A percentile compares a stretch with the other conserved stretches of the same genome.
phyloP scores from a whole-genome alignment of 371 early-diverging fungal genomes.

The Rhizopus stolonifer region DNA sequence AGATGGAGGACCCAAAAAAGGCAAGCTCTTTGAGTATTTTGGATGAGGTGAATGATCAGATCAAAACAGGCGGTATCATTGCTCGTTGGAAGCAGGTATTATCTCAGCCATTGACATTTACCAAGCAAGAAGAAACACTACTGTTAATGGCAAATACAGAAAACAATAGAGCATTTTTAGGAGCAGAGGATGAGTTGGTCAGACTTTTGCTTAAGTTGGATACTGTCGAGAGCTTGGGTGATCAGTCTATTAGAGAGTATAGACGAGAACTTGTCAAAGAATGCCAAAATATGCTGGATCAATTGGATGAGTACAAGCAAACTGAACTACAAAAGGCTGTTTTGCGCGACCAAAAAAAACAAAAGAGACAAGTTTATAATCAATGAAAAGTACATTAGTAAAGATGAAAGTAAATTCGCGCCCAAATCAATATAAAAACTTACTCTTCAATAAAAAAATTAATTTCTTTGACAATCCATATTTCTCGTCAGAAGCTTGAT shows the following conservation, averaged over 20 bases:
- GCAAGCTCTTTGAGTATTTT: not conserved
- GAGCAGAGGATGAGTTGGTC: constrained; percentile 33
- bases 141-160: constrained; percentile 21
- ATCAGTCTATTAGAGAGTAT: constrained; percentile 28
- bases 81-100: constrained; percentile 8
- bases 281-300: constrained; percentile 32
- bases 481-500: too few relatives aligned
- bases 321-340: constrained; percentile 34
- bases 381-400: too few relatives aligned
- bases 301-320: constrained; percentile 40
- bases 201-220: constrained; percentile 37
- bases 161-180: constrained; percentile 24
- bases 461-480: too few relatives aligned
- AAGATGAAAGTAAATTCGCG: too few relatives aligned
- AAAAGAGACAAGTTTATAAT: too few relatives aligned
- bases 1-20: constrained; percentile 6
- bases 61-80: constrained; percentile 4
- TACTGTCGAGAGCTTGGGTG: constrained; percentile 33
- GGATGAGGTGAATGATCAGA: constrained; percentile 2
- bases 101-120: constrained; percentile 3
- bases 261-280: constrained; percentile 31
- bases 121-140: constrained; percentile 14
- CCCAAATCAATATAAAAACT: too few relatives aligned
- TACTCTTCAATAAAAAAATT: too few relatives aligned
- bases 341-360: too few relatives aligned